These are phyloP conservation scores for Diaporthe humulicola DNA, from an alignment of 2,329 filamentous ascomycete genomes.

Conservation along the genomic window DNA sequence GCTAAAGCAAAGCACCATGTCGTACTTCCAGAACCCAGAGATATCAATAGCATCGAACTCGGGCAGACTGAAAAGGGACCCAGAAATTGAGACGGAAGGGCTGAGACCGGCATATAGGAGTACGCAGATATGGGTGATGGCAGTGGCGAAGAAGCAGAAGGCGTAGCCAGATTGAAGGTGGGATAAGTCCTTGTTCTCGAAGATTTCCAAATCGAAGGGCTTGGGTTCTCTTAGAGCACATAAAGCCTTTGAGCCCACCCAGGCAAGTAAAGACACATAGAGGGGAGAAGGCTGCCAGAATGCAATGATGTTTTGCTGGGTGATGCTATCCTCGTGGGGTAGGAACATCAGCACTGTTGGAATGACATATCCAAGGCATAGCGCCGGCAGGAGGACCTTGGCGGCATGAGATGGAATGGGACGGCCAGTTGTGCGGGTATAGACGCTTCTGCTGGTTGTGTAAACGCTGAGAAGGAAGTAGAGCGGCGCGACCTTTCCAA, in stretches of 20 bases:
- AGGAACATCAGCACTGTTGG: slow-evolving; percentile 40
- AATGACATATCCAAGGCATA: slow-evolving; percentile 37
- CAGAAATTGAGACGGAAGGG: not conserved
- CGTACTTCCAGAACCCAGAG: slow-evolving; percentile 11
- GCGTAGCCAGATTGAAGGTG: slow-evolving; percentile 8
- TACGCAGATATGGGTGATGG: not conserved
- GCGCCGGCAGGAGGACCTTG: slow-evolving; percentile 34
- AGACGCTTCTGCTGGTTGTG: not conserved
- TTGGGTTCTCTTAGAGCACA: not conserved
- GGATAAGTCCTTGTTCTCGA: not conserved
- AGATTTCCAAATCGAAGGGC: slow-evolving; percentile 6
- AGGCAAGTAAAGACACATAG: slow-evolving; percentile 29
- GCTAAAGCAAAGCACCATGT: slow-evolving; percentile 12
- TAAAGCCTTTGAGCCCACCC: slow-evolving; percentile 17
- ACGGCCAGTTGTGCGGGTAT: slow-evolving; percentile 24
- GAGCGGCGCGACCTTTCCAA: slow-evolving; percentile 8
- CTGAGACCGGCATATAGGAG: not conserved
- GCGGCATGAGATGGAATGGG: slow-evolving; percentile 18
- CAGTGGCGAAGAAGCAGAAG: slow-evolving; percentile 13
- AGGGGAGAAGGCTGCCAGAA: slow-evolving; percentile 41
- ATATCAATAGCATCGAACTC: not conserved
- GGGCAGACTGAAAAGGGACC: not conserved
- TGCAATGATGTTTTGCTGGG: slow-evolving; percentile 35
- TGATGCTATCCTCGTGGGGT: slow-evolving; percentile 14
- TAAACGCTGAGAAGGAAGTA: slow-evolving; percentile 34